Conservation (phyloP, 768 basidiomycete species). For the Terana coerulea region DNA sequence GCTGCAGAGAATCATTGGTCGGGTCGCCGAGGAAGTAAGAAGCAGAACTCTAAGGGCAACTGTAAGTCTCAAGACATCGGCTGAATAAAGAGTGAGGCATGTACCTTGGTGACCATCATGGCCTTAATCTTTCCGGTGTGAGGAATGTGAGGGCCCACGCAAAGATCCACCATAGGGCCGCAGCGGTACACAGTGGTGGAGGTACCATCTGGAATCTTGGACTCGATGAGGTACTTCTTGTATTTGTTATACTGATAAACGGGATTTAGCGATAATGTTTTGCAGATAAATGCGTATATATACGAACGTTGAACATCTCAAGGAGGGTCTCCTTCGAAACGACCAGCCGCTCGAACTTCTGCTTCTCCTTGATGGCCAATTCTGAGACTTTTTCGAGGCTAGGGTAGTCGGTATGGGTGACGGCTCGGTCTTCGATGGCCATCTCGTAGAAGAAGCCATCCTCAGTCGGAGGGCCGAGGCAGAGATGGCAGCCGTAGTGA, state of each 20-base stretch:
- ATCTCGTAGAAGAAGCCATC: conserved; percentile 99
- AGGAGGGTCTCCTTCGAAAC: conserved; percentile 93
- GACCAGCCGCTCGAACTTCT: conserved; percentile 92
- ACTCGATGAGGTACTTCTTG: conserved; percentile 92
- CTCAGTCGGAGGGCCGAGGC: conserved; percentile 94
- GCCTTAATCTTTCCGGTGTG: conserved; percentile 98
- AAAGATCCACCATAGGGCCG: conserved; percentile 97
- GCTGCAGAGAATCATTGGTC: conserved; percentile 90
- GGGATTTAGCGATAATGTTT: conserved; percentile 4
- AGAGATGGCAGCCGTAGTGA: conserved; percentile 96
- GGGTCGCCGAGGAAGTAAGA: conserved; percentile 97
- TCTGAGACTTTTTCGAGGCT: conserved; percentile 87
- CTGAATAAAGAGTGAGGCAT: neutral
- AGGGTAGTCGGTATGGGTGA: conserved; percentile 75
- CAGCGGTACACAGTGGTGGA: conserved; percentile 98
- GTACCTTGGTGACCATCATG: conserved; percentile 91
- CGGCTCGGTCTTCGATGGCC: conserved; percentile 77
- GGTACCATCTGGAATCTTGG: conserved; percentile 93
- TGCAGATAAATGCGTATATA: neutral
- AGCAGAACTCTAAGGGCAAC: conserved; percentile 72
- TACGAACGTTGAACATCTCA: conserved; percentile 85
- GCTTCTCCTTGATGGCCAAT: conserved; percentile 90
- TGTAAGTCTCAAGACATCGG: neutral
- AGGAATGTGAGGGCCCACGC: conserved; percentile 95
- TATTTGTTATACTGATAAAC: conserved; percentile 90